Conservation (phyloP, 306 rosid genomes). For the Malus domestica region ASM211411v1 NC_041802.1:9363501-9364000, state of each 20-base stretch:
- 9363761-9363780: constrained; percentile 77
- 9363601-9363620: constrained; percentile 43
- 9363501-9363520: constrained; percentile 28
- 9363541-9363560: constrained; percentile 60
- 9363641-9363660: constrained; percentile 32
- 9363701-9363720: constrained; percentile 42
- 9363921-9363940: constrained; percentile 71
- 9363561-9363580: constrained; percentile 35
- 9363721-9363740: constrained; percentile 59
- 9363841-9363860: background rate
- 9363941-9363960: constrained; percentile 55
- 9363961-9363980: constrained; percentile 84
- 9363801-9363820: background rate
- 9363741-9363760: constrained; percentile 70
- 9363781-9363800: constrained; percentile 13
- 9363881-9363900: constrained; percentile 31
- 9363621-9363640: constrained; percentile 56
- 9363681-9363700: constrained; percentile 59
- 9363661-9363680: constrained; percentile 64
- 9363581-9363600: constrained; percentile 59
- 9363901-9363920: constrained; percentile 84
- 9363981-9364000: constrained; percentile 65
- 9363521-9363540: constrained; percentile 64
- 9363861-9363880: constrained; percentile 6
- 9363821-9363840: background rate